A percentile compares a stretch with the other conserved stretches of the same genome.
Conservation (phyloP, 768 basidiomycete genomes). For the Termitomyces sp. region DNA sequence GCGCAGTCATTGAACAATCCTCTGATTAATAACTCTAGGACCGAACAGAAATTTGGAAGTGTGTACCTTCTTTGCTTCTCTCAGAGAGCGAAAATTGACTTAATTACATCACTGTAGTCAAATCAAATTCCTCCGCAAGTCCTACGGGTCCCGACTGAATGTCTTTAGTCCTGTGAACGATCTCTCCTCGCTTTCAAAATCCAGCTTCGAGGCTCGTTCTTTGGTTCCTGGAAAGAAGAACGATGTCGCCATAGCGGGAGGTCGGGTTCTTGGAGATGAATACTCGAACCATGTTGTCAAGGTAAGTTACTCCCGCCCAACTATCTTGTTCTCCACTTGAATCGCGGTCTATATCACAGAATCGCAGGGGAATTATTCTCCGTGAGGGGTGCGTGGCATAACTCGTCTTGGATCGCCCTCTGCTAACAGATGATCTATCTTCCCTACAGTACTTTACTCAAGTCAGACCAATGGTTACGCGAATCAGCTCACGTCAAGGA, state of each 20-base stretch:
- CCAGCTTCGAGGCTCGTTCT: constrained; percentile 49
- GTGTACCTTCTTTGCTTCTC: constrained; percentile 20
- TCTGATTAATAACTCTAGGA: constrained; percentile 29
- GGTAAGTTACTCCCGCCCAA: constrained; percentile 28
- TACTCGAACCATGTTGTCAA: constrained; percentile 93
- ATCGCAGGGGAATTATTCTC: constrained; percentile 90
- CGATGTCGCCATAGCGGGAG: constrained; percentile 70
- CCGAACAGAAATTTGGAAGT: constrained; percentile 93
- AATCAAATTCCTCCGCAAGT: constrained; percentile 79
- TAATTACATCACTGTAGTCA: constrained; percentile 45
- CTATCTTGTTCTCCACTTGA: not conserved
- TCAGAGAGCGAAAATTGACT: not conserved
- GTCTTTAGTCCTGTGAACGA: constrained; percentile 93
- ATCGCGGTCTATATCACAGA: constrained; percentile 34
- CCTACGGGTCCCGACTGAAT: constrained; percentile 72
- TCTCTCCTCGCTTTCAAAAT: constrained; percentile 73
- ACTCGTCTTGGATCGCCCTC: not conserved
- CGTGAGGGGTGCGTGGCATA: constrained; percentile 61
- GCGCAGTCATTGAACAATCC: not conserved
- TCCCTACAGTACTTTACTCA: constrained; percentile 64
- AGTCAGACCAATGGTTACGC: constrained; percentile 88
- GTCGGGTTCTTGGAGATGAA: constrained; percentile 89
- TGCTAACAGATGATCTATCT: not conserved
- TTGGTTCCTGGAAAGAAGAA: constrained; percentile 66
- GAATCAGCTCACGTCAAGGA: constrained; percentile 61